Percentiles rank a stretch among this genome's conserved stretches.
Conservation (phyloP, 2,329 filamentous ascomycete genomes). For the Trichoderma citrinoviride region DNA sequence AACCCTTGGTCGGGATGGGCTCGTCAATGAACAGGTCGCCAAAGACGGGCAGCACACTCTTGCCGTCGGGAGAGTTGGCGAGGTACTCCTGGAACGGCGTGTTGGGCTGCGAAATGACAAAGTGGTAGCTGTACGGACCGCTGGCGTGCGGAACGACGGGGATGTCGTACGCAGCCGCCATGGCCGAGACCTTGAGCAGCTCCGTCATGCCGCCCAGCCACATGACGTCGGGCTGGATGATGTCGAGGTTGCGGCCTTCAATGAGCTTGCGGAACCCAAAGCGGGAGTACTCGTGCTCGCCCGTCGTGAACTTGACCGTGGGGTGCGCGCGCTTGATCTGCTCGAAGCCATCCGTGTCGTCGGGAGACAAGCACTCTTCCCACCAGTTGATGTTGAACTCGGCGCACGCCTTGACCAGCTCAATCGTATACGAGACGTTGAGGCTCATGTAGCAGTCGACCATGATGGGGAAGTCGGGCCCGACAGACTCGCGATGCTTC, state of each 20-base stretch:
- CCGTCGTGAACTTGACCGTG: conserved; percentile 88
- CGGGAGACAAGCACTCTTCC: conserved; percentile 89
- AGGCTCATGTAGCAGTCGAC: conserved; percentile 98
- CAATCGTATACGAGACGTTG: conserved; percentile 89
- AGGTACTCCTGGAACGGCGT: conserved; percentile 95
- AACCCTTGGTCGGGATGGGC: conserved; percentile 81
- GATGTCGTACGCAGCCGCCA: conserved; percentile 90
- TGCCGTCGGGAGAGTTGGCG: conserved; percentile 87
- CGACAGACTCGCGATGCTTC: conserved; percentile 79
- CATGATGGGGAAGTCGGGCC: conserved; percentile 87
- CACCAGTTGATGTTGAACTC: conserved; percentile 93
- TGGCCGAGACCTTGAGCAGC: conserved; percentile 80
- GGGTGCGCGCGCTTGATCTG: conserved; percentile 90
- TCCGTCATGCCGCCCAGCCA: conserved; percentile 94
- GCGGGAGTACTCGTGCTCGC: conserved; percentile 91
- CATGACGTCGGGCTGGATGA: conserved; percentile 95
- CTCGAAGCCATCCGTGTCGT: conserved; percentile 88
- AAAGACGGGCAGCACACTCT: conserved; percentile 73
- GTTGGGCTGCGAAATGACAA: conserved; percentile 89
- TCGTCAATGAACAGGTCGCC: conserved; percentile 88
- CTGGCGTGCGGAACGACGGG: conserved; percentile 94
- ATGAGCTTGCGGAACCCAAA: conserved; percentile 95
- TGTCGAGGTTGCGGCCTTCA: conserved; percentile 87
- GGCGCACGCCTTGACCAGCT: conserved; percentile 79
- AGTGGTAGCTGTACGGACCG: conserved; percentile 93